These are phyloP conservation scores for bread wheat (Triticum aestivum) DNA, from an alignment of 176 grass and related monocot genomes.

Conservation along the genomic window IWGSC_CS_RefSeq_v2.1 NC_057807.1:397986580-397987079, in stretches of 20 bases:
- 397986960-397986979: slow-evolving; percentile 98
- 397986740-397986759: neutral
- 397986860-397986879: neutral
- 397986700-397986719: neutral
- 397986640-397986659: neutral
- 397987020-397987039: slow-evolving; percentile 78
- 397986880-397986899: neutral
- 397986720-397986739: neutral
- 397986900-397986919: slow-evolving; percentile 14
- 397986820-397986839: neutral
- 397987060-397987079: slow-evolving; percentile 95
- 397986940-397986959: slow-evolving; percentile 96
- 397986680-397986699: neutral
- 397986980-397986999: slow-evolving; percentile 99
- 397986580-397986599: slow-evolving; percentile 1
- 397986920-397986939: slow-evolving; percentile 9
- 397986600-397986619: neutral
- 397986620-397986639: slow-evolving; percentile 7
- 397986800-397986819: neutral
- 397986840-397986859: slow-evolving; percentile 13
- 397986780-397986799: slow-evolving; percentile 2
- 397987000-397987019: slow-evolving; percentile 98
- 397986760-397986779: neutral
- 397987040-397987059: slow-evolving; percentile 95
- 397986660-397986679: neutral